phyloP scores from a whole-genome alignment of 257 asterid species.

The Prunella vulgaris region DNA sequence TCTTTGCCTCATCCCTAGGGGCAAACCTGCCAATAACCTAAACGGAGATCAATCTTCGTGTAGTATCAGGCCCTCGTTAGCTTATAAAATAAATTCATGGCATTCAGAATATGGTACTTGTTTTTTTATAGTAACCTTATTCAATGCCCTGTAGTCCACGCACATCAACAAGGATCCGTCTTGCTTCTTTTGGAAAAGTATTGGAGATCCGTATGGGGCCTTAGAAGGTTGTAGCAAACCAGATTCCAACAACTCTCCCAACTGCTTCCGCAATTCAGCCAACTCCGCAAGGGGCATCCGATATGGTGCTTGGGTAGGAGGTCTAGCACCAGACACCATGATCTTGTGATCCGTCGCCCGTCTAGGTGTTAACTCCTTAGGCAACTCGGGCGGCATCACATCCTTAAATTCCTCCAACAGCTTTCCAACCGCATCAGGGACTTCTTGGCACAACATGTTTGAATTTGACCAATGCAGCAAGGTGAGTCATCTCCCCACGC shows the following conservation, averaged over 20 bases:
- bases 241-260: background rate
- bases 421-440: background rate
- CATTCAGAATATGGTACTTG: background rate
- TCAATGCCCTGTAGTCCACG: background rate
- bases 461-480: background rate
- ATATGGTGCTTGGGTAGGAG: background rate
- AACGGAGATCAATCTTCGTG: background rate
- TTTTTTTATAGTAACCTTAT: background rate
- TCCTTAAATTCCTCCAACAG: background rate
- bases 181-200: background rate
- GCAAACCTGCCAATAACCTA: background rate
- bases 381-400: constrained; percentile 6
- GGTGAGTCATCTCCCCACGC: background rate
- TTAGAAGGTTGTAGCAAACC: background rate
- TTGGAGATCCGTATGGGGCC: background rate
- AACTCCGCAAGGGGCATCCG: background rate
- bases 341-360: background rate
- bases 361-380: background rate
- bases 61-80: background rate
- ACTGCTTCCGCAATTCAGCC: background rate
- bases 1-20: background rate
- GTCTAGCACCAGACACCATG: background rate
- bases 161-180: background rate
- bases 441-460: background rate
- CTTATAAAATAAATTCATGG: background rate